Percentiles rank a stretch among this genome's conserved stretches.
These are phyloP conservation scores for Eutypa lata DNA, from an alignment of 2,329 filamentous ascomycete genomes.

Conservation along the genomic window DNA sequence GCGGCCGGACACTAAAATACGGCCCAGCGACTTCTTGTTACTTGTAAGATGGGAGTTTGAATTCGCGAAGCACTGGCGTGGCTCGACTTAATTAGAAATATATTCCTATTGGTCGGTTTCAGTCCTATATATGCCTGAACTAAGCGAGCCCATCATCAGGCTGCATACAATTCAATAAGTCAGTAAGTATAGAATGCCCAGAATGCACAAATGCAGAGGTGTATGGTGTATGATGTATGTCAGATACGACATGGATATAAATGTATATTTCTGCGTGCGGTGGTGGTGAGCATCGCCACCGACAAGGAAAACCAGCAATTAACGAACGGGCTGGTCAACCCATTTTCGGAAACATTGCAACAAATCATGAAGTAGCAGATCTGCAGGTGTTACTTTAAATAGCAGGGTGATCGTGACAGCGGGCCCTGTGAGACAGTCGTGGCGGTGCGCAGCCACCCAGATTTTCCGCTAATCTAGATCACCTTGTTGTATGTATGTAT, in stretches of 20 bases:
- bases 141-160: too few relatives aligned
- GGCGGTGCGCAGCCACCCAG: neutral
- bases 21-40: neutral
- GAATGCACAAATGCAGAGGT: too few relatives aligned
- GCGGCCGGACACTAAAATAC: neutral
- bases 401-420: neutral
- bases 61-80: too few relatives aligned
- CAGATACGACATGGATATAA: neutral
- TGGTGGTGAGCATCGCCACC: neutral
- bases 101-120: too few relatives aligned
- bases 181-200: too few relatives aligned
- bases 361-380: neutral
- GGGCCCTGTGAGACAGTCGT: neutral
- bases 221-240: too few relatives aligned
- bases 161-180: too few relatives aligned
- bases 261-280: too few relatives aligned
- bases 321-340: neutral
- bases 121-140: too few relatives aligned
- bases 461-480: neutral
- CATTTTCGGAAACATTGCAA: neutral
- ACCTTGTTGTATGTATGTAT: too few relatives aligned
- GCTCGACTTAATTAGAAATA: too few relatives aligned
- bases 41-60: too few relatives aligned
- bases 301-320: neutral
- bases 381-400: neutral